Conservation (phyloP, 768 basidiomycete genomes). For the Leccinum imitatum region DNA sequence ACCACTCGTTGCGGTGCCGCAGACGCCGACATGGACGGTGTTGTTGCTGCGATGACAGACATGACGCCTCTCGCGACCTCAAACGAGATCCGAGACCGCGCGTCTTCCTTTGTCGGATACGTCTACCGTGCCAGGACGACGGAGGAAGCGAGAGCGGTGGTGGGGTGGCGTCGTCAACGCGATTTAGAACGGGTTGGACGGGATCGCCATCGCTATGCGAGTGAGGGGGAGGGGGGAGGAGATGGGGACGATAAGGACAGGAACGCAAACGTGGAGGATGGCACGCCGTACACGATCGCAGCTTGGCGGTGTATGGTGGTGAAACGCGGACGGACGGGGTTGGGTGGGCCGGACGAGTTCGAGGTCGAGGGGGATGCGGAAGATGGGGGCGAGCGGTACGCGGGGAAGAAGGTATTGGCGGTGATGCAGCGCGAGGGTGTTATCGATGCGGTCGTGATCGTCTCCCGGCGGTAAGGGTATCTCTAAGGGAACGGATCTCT, state of each 20-base stretch:
- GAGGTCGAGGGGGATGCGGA: conserved; percentile 58
- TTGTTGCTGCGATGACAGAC: neutral
- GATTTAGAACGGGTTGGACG: neutral
- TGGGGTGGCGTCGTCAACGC: conserved; percentile 15
- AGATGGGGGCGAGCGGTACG: conserved; percentile 81
- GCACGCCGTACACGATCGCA: conserved; percentile 59
- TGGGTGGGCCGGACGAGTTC: conserved; percentile 76
- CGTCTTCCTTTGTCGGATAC: conserved; percentile 67
- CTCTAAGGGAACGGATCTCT: neutral
- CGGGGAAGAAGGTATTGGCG: conserved; percentile 58
- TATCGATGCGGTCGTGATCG: conserved; percentile 77
- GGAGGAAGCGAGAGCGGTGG: conserved; percentile 48
- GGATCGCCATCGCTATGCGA: neutral
- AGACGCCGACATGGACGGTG: neutral
- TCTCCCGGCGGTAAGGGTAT: conserved; percentile 63
- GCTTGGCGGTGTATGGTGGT: conserved; percentile 81
- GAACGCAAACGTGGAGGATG: neutral
- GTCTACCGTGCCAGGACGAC: conserved; percentile 56
- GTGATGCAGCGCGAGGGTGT: conserved; percentile 69
- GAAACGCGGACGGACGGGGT: conserved; percentile 61
- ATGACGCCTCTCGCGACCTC: conserved; percentile 43
- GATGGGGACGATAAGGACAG: neutral
- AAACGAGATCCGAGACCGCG: conserved; percentile 73
- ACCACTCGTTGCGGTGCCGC: neutral
- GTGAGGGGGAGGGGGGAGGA: neutral